Evolutionary conservation across 129 eudicot species (phyloP), one percentile per base, ranked within the genome.

Genomic region (Solidago caesia): DNA sequence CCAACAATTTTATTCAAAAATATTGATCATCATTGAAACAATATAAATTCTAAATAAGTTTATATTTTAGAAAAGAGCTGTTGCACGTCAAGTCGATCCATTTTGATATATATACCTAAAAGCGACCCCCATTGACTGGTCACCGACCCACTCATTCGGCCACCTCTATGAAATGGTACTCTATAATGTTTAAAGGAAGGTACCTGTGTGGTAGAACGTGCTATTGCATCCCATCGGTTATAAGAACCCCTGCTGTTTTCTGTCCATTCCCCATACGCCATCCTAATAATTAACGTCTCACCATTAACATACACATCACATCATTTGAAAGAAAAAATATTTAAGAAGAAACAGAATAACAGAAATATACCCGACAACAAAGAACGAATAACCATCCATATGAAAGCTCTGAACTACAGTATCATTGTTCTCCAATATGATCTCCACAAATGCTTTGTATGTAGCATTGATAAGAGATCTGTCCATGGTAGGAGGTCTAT

Each of bases 251-350:
- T 78, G 77, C 76, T 95, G 71, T 87, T 87, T 57, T 87, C 84
- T 3, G 94, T 89, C 99, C 99, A 95, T 29, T 91, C 93, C 39
- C 99, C 99, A 77, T 76, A 84, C 15, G 87, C 99, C 97, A 95
- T 89, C 78, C 99, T 95, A 15, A 45, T 58, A 67, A 70, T 39
- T 44, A 69, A 48, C 33, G 47, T 11, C 11, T 21, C 27, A 14
- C 8, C n/a, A 10, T 67, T 41, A 77, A 69, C 7, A 77, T 56
- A 8, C 29, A 25, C 58, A 13, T 4, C 27, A 13, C 41, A 59
- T 39, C 56, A 49, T 25, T 25, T 16, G 15, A 49, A 41, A 21
- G 26, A 16, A 45, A 70, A 71, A 48, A 11, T 1, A 7, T 7
- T 55, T 60, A n/a, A 10, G 29, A 52, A 10, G 53, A 74, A 14